phyloP scores from a whole-genome alignment of 108 stramenopile species.

The Nannochloropsis salina region DNA sequence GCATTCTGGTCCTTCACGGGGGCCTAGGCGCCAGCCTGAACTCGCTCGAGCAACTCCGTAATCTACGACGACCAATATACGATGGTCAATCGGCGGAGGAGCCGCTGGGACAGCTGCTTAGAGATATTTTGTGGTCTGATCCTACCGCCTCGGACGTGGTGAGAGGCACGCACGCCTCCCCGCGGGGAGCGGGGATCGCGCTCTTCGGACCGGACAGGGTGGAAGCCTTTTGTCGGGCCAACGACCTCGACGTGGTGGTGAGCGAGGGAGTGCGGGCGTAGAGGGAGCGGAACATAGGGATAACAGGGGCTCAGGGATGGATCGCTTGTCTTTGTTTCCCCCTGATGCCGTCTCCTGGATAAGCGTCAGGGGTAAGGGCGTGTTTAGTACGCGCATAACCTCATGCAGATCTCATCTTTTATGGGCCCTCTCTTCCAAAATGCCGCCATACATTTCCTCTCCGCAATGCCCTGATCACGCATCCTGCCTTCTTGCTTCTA shows the following conservation, averaged over 20 bases:
- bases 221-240: neutral
- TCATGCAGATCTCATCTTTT: neutral
- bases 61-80: neutral
- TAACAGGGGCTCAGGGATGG: neutral
- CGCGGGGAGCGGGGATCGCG: neutral
- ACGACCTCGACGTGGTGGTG: neutral
- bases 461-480: neutral
- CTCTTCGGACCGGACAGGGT: neutral
- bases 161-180: neutral
- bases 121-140: neutral
- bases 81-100: neutral
- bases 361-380: too few relatives aligned
- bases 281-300: neutral
- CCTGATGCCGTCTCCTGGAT: too few relatives aligned
- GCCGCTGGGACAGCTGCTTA: neutral
- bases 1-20: slow-evolving; percentile 26
- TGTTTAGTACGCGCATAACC: neutral
- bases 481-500: neutral
- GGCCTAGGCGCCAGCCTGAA: slow-evolving; percentile 23
- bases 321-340: too few relatives aligned
- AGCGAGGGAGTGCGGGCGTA: neutral
- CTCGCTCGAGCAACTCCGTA: neutral
- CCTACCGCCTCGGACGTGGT: neutral
- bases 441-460: too few relatives aligned
- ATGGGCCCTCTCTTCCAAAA: neutral